Evolutionary conservation across 441 rosid species (phyloP).

Genomic region (Monsonia emarginata): DNA sequence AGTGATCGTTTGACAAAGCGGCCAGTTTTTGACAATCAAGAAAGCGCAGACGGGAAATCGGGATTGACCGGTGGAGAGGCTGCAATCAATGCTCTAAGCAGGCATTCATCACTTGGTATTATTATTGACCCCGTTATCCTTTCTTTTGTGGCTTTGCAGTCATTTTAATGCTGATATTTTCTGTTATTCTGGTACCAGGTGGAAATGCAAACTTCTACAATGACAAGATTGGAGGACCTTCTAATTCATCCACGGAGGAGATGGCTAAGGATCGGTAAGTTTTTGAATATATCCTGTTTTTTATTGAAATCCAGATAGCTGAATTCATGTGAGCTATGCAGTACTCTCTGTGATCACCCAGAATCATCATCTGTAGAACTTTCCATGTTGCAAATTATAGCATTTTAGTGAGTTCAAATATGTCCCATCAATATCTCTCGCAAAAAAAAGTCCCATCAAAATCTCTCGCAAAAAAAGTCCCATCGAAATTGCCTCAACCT

Average conservation of each 20-base stretch:
- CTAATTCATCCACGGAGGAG: conserved; percentile 29
- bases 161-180: background rate
- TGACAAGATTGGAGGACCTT: conserved; percentile 28
- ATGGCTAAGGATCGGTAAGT: conserved; percentile 35
- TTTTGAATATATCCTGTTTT: background rate
- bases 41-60: conserved; percentile 30
- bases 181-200: conserved; percentile 16
- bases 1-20: conserved; percentile 26
- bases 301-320: background rate
- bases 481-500: too few relatives aligned
- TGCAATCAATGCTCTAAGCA: conserved; percentile 23
- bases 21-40: conserved; percentile 31
- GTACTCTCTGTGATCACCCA: background rate
- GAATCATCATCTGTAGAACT: background rate
- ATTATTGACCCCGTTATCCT: conserved; percentile 25
- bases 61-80: conserved; percentile 26
- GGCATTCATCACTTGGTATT: conserved; percentile 39
- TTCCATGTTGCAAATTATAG: background rate
- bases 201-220: conserved; percentile 32
- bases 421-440: too few relatives aligned
- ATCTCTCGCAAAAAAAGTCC: too few relatives aligned
- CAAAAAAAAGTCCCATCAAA: too few relatives aligned
- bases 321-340: background rate
- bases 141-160: background rate
- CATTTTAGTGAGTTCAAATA: background rate